These are phyloP conservation scores for Saturnispora serradocipensis DNA, from an alignment of 805 yeast genomes.

Conservation along the genomic window DNA sequence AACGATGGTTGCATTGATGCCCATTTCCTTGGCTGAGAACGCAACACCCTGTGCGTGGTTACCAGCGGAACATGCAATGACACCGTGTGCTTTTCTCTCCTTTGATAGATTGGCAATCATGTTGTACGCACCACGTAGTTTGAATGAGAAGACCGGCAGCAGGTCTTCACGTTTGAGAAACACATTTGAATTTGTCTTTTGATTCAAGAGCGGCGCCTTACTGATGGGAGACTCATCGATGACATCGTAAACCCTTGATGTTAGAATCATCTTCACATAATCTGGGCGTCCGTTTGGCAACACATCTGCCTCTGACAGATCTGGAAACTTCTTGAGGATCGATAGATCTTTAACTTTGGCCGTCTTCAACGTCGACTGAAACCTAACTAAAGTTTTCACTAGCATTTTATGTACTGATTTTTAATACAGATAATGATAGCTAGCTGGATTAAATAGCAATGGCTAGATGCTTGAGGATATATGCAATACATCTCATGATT, in stretches of 20 bases:
- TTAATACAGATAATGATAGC: neutral
- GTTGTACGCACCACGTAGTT: constrained; percentile 94
- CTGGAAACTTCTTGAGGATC: constrained; percentile 32
- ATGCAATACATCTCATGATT: neutral
- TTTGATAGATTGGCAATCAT: constrained; percentile 82
- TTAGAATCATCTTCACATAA: constrained; percentile 79
- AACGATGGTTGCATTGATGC: constrained; percentile 90
- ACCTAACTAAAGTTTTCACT: neutral
- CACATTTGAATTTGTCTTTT: constrained; percentile 66
- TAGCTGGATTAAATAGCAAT: neutral
- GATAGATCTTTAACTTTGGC: neutral
- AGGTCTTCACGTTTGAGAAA: constrained; percentile 85
- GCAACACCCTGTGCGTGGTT: constrained; percentile 99
- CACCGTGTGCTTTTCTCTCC: constrained; percentile 68
- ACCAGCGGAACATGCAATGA: constrained; percentile 97
- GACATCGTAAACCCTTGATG: constrained; percentile 92
- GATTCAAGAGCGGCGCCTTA: constrained; percentile 64
- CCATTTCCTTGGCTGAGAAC: constrained; percentile 72
- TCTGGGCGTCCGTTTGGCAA: constrained; percentile 70
- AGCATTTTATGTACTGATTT: neutral
- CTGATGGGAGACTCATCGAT: constrained; percentile 84
- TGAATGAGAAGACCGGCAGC: constrained; percentile 91
- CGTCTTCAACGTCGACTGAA: neutral
- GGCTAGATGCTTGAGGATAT: no score
- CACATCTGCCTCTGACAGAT: constrained; percentile 41